Conservation (phyloP, 1,284 basidiomycete species). For the Erythrobasidium hasegawianum region DNA sequence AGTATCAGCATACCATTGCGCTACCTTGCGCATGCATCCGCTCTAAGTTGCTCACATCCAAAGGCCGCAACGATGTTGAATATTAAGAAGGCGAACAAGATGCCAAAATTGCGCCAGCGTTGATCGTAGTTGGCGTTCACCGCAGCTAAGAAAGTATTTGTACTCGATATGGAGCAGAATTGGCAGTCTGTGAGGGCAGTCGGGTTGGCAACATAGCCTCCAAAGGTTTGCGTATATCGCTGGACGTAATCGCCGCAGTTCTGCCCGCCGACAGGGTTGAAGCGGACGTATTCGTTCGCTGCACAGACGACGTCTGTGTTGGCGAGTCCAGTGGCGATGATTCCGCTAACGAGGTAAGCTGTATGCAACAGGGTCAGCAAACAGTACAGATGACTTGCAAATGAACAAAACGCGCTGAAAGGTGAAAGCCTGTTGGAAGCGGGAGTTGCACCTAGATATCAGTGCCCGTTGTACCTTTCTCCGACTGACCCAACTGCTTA, state of each 20-base stretch:
- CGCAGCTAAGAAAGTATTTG: slow-evolving; percentile 58
- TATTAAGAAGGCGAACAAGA: slow-evolving; percentile 57
- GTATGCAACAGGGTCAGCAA: neutral
- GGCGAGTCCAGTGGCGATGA: neutral
- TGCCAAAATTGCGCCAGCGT: slow-evolving; percentile 45
- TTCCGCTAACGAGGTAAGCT: neutral
- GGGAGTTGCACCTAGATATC: no score
- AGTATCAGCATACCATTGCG: no score
- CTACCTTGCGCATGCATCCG: no score
- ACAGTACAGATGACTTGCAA: neutral
- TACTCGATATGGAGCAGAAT: slow-evolving; percentile 49
- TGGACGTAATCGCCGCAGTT: slow-evolving; percentile 24
- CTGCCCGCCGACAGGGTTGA: slow-evolving; percentile 11
- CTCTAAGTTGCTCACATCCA: no score
- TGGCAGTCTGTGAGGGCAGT: slow-evolving; percentile 47
- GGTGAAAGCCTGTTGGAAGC: no score
- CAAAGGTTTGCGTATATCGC: slow-evolving; percentile 32
- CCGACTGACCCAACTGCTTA: no score
- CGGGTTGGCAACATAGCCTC: slow-evolving; percentile 49
- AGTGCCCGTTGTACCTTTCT: no score
- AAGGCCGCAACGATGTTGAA: slow-evolving; percentile 54
- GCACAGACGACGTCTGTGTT: slow-evolving; percentile 19
- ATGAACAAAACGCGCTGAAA: slow-evolving; percentile 31
- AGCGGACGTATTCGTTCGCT: slow-evolving; percentile 5
- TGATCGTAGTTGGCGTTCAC: slow-evolving; percentile 60